These are phyloP conservation scores for Solanum chmielewskii DNA, from an alignment of 257 asterid genomes.

Conservation along the genomic window DNA sequence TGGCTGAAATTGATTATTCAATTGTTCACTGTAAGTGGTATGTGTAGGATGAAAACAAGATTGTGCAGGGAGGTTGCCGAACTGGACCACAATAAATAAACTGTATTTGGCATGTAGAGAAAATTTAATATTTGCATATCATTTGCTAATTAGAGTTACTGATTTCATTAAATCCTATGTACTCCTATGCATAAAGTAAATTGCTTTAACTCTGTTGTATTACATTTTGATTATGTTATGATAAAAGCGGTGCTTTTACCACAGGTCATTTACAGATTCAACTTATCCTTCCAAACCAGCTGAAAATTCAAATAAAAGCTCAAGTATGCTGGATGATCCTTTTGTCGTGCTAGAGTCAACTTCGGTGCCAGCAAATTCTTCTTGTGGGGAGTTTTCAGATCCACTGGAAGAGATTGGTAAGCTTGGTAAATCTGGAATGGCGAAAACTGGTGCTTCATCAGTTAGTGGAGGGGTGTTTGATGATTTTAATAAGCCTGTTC, in stretches of 20 bases:
- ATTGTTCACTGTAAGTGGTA: background rate
- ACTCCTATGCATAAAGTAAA: background rate
- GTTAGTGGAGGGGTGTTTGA: constrained; percentile 62
- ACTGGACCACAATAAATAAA: background rate
- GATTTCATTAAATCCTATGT: background rate
- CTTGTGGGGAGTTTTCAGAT: constrained; percentile 40
- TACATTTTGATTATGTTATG: background rate
- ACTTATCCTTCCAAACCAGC: constrained; percentile 45
- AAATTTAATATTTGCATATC: background rate
- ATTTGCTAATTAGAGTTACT: background rate
- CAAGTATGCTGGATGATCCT: constrained; percentile 50
- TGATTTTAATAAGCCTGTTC: constrained; percentile 45
- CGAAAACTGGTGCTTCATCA: constrained; percentile 43
- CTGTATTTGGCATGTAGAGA: background rate
- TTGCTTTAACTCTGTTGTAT: background rate
- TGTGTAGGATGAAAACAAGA: background rate
- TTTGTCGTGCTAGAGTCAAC: constrained; percentile 58
- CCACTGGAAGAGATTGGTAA: constrained; percentile 61
- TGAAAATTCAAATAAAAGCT: constrained; percentile 31
- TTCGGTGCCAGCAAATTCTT: constrained; percentile 35
- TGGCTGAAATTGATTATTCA: background rate
- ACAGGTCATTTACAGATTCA: constrained; percentile 66
- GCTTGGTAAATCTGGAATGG: constrained; percentile 49
- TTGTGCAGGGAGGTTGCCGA: background rate
- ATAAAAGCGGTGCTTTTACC: background rate